Conservation (phyloP, 2,329 filamentous ascomycete species). For the Tolypocladium tropicale region DNA sequence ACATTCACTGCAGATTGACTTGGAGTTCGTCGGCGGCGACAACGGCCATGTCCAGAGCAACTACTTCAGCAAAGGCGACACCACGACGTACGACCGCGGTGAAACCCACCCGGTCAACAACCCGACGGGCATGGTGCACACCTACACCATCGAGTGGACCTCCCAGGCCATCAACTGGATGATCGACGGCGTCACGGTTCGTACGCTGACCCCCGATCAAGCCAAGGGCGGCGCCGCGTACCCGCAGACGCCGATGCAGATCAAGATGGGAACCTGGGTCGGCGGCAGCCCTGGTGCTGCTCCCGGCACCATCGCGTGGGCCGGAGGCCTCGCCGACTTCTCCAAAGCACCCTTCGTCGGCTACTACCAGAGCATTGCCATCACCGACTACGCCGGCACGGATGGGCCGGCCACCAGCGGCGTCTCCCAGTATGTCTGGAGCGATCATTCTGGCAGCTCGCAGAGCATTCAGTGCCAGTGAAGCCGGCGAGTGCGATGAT, state of each 20-base stretch:
- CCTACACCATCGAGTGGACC: conserved; percentile 61
- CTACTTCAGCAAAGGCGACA: conserved; percentile 71
- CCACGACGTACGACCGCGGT: conserved; percentile 60
- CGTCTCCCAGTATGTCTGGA: conserved; percentile 42
- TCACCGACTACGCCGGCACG: conserved; percentile 44
- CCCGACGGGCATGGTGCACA: conserved; percentile 44
- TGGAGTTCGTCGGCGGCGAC: conserved; percentile 80
- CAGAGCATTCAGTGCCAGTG: conserved; percentile 32
- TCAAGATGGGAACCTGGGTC: conserved; percentile 61
- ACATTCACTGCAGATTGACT: conserved; percentile 55
- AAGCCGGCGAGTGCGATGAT: background rate
- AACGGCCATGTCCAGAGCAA: conserved; percentile 65
- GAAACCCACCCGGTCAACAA: conserved; percentile 45
- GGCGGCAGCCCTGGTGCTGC: conserved; percentile 47
- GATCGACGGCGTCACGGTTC: conserved; percentile 50
- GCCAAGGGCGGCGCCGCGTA: conserved; percentile 48
- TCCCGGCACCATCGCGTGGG: conserved; percentile 62
- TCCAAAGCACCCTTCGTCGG: conserved; percentile 39
- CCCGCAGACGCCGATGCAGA: conserved; percentile 64
- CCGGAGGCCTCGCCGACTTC: conserved; percentile 50
- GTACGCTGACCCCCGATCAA: conserved; percentile 49
- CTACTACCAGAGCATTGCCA: conserved; percentile 46
- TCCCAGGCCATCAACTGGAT: conserved; percentile 52
- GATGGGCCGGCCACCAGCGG: conserved; percentile 22
- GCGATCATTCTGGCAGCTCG: conserved; percentile 37